phyloP scores from a whole-genome alignment of 2,329 filamentous ascomycete species.

The Fusarium penzigii region DNA sequence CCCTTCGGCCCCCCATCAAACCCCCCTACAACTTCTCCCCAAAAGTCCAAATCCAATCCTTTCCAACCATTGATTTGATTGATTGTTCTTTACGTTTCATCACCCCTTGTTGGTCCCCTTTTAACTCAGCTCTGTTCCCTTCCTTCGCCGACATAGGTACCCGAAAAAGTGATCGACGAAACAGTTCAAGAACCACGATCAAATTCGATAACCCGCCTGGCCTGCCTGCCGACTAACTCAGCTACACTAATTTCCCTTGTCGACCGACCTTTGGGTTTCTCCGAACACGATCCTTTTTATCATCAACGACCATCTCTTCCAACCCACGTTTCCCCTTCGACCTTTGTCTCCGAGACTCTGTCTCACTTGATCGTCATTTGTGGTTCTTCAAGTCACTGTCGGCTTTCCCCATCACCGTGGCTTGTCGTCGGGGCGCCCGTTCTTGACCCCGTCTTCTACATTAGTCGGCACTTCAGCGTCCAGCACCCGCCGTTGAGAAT shows the following conservation, averaged over 20 bases:
- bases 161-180: neutral
- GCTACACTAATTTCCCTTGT: too few relatives aligned
- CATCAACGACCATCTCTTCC: neutral
- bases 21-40: too few relatives aligned
- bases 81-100: neutral
- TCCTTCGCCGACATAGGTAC: neutral
- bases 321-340: neutral
- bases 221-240: too few relatives aligned
- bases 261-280: too few relatives aligned
- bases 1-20: too few relatives aligned
- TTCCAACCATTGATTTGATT: neutral
- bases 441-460: neutral
- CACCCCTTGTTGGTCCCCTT: constrained; percentile 4
- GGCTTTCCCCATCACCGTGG: neutral
- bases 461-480: neutral
- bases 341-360: constrained; percentile 14
- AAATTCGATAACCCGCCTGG: neutral
- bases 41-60: too few relatives aligned
- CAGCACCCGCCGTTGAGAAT: neutral
- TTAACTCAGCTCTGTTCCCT: constrained; percentile 3
- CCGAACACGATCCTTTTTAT: too few relatives aligned
- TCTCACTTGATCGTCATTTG: constrained; percentile 18
- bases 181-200: neutral
- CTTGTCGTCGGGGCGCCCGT: neutral
- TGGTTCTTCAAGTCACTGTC: constrained; percentile 6